Evolutionary conservation across 75 land plant genomes (phyloP), one percentile per base, ranked within the genome.

Genomic region (Ceratopteris richardii): DNA sequence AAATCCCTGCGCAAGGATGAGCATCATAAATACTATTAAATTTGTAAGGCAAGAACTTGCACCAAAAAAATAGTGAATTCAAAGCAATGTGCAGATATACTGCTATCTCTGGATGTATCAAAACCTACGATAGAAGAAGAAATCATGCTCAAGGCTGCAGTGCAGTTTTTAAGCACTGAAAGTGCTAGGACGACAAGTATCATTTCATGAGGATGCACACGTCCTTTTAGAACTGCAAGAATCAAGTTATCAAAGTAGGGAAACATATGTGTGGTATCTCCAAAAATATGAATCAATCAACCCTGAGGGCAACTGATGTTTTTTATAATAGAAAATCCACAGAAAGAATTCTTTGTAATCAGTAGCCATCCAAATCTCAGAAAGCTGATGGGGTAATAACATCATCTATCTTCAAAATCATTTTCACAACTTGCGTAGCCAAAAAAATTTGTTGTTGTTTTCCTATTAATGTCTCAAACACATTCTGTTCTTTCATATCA

Each of bases 401-500:
- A 70, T 93, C 96, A 67, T 94, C 96, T 58, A 94, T 94, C 62
- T 94, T 94, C 40, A 94, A 65, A 44, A 94, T 94, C 98, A 94
- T 94, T 72, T 94, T 94, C 42, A 94, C 98, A n/a, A 94, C 98
- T 68, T 90, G 98, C 0, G 98, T 94, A 18, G 98, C 98, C 28
- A 90, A 76, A 21, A 89, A 39, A 19, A 94, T 63, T 71, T 94
- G 98, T 57, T 93, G 98, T 77, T 94, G 86, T 61, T 94, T 94
- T 37, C 98, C 96, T 22, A 90, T 90, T 56, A 94, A 59, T 1
- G 96, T 94, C 75, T 89, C 98, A 68, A 90, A 94, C 37, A 94
- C 98, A 55, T 94, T 82, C 63, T 94, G 98, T 74, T 81, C 85
- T 23, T 76, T 61, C 98, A 94, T 94, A 67, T 86, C 82, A 64